These are phyloP conservation scores for Andrographis paniculata DNA, from an alignment of 305 asterid genomes.

Conservation along the genomic window DNA sequence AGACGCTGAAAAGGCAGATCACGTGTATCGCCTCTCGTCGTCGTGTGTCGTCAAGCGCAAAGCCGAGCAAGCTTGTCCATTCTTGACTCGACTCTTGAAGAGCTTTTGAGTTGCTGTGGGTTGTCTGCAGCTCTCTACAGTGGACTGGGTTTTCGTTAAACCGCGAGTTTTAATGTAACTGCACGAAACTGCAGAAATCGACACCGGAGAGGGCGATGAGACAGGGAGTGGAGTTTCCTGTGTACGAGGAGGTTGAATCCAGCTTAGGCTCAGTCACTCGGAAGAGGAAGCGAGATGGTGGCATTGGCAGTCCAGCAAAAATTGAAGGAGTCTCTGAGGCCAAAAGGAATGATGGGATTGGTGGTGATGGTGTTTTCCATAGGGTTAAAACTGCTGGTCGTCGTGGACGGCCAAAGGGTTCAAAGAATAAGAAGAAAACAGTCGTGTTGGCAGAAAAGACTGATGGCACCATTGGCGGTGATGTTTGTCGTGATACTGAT, in stretches of 20 bases:
- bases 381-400: not conserved
- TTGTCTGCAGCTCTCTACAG: too few relatives aligned
- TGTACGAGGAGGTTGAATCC: too few relatives aligned
- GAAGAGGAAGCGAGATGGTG: conserved; percentile 9
- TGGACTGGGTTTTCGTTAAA: too few relatives aligned
- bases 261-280: too few relatives aligned
- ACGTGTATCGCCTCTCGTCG: not conserved
- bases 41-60: too few relatives aligned
- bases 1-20: not conserved
- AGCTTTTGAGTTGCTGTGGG: too few relatives aligned
- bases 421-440: conserved; percentile 1
- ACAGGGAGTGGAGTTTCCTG: too few relatives aligned
- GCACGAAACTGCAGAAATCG: too few relatives aligned
- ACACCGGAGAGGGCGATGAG: conserved; percentile 15
- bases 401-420: conserved; percentile 12
- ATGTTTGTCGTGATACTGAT: too few relatives aligned
- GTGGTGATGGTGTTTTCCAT: not conserved
- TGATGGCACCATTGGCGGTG: too few relatives aligned
- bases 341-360: conserved; percentile 6
- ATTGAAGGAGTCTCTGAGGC: conserved; percentile 20
- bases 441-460: not conserved
- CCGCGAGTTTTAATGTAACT: too few relatives aligned
- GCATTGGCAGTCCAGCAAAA: not conserved
- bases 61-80: not conserved
- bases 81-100: not conserved